phyloP scores from a whole-genome alignment of 1,139 yeast genomes.

The Yamadazyma conglobata region DNA sequence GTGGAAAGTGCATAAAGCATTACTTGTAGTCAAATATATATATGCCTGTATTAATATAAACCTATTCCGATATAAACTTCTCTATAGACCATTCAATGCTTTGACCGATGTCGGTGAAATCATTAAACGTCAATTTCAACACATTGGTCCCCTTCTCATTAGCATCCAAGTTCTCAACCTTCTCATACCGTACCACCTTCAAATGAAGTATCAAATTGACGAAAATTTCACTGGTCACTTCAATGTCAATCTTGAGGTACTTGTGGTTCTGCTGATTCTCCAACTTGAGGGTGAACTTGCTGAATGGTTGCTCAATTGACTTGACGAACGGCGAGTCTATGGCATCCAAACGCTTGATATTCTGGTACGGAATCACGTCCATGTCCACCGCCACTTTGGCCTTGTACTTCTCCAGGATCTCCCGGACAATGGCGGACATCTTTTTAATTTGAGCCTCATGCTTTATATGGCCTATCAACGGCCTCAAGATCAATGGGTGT shows the following conservation, averaged over 20 bases:
- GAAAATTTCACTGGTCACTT: conserved; percentile 38
- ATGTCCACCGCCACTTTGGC: conserved; percentile 19
- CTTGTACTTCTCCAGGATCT: conserved; percentile 35
- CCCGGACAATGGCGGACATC: conserved; percentile 21
- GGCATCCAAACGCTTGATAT: conserved; percentile 18
- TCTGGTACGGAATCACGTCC: conserved; percentile 24
- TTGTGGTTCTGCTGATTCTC: conserved; percentile 13
- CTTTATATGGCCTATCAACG: conserved; percentile 65
- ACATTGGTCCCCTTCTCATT: conserved; percentile 37
- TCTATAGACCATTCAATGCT: conserved; percentile 62
- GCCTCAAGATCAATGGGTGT: conserved; percentile 55
- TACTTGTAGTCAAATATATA: too few relatives aligned
- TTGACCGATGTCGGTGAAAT: conserved; percentile 59
- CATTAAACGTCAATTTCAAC: conserved; percentile 50
- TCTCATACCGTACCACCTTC: conserved; percentile 31
- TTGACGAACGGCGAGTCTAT: conserved; percentile 36
- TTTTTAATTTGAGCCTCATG: conserved; percentile 53
- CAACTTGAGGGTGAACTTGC: conserved; percentile 19
- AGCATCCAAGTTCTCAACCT: conserved; percentile 24
- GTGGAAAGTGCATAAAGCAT: too few relatives aligned
- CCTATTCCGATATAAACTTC: conserved; percentile 25
- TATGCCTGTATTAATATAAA: neutral
- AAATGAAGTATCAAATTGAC: conserved; percentile 36
- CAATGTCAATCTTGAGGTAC: conserved; percentile 26
- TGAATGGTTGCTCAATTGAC: conserved; percentile 35